Conservation (phyloP, 768 basidiomycete genomes). For the Mycena polygramma region DNA sequence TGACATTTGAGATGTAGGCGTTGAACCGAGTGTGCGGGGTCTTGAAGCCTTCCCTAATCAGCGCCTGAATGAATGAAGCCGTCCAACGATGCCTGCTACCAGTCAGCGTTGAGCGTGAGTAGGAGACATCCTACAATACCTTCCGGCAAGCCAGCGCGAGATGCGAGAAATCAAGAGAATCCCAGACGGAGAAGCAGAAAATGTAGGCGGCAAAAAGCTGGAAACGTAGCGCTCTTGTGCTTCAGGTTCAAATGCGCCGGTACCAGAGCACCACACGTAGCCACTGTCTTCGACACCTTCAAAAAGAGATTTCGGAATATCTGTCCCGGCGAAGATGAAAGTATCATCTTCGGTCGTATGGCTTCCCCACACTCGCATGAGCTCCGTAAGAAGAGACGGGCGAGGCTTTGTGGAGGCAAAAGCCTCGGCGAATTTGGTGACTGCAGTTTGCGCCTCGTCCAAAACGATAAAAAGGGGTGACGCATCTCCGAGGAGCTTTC, state of each 20-base stretch:
- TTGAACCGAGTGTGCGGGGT: slow-evolving; percentile 7
- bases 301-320: slow-evolving; percentile 26
- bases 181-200: slow-evolving; percentile 14
- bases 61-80: slow-evolving; percentile 12
- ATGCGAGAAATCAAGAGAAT: slow-evolving; percentile 7
- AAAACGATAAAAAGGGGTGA: slow-evolving; percentile 22
- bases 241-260: slow-evolving; percentile 15
- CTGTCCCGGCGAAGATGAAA: slow-evolving; percentile 27
- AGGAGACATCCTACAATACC: slow-evolving; percentile 4
- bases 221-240: slow-evolving; percentile 18
- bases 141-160: slow-evolving; percentile 25
- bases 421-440: background rate
- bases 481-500: slow-evolving; percentile 5
- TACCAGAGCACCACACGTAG: slow-evolving; percentile 7
- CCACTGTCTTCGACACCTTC: slow-evolving; percentile 6
- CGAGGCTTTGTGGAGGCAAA: slow-evolving; percentile 1
- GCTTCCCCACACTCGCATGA: background rate
- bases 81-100: slow-evolving; percentile 30
- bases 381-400: background rate
- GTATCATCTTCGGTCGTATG: slow-evolving; percentile 3
- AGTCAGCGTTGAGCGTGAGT: background rate
- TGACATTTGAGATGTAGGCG: background rate
- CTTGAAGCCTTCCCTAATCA: slow-evolving; percentile 1
- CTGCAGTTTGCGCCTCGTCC: slow-evolving; percentile 34
- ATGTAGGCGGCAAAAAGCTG: slow-evolving; percentile 22